Evolutionary conservation across 2,329 filamentous ascomycete species (phyloP), one percentile per base, ranked within the genome.

Genomic region (Calonectria hongkongensis): DNA sequence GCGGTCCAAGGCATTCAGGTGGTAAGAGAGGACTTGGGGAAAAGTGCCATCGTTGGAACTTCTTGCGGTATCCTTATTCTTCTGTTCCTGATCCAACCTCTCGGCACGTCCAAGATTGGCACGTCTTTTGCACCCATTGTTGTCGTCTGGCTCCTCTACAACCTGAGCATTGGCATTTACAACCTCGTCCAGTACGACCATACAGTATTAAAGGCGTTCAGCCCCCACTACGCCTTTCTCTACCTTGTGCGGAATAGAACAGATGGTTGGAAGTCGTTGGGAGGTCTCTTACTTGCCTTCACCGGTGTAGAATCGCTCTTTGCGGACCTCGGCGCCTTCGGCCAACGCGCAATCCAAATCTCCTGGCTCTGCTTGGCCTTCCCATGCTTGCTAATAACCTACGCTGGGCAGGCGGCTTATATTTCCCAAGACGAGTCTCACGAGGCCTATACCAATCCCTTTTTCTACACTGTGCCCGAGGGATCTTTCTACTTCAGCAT

Each of bases 221-320:
- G 85, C 47, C 90, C 90, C 0, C 89, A 88, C 73, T 93, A 88
- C 71, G 92, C 91, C 3, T 90, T 92, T 69, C 80, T 86, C 4
- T 94, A 91, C 79, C 87, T 94, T 47, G 82, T 89, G 25, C 86
- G 89, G 16, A 91, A 93, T 77, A 87, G 88, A 66, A 86, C 88
- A 4, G 85, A 89, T 6, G 92, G 91, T 0, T 94, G 92, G 92
- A 86, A 86, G 71, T 90, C 88, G 71, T 86, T 94, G 1, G 92
- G 92, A n/a, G 94, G 94, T 5, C 89, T 95, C 25, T 83, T 96
- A 2, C 88, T 96, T 12, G 89, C 92, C 3, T 95, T 96, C 78
- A 95, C 94, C 2, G 94, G 92, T 21, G 92, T 94, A n/a, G 94
- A 95, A 81, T 93, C 94, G 1, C 86, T 96, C 1, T 96, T 95